Base-by-base conservation (phyloP, 2,329 filamentous ascomycete genomes). In the Aspergillus transmontanensis region DNA sequence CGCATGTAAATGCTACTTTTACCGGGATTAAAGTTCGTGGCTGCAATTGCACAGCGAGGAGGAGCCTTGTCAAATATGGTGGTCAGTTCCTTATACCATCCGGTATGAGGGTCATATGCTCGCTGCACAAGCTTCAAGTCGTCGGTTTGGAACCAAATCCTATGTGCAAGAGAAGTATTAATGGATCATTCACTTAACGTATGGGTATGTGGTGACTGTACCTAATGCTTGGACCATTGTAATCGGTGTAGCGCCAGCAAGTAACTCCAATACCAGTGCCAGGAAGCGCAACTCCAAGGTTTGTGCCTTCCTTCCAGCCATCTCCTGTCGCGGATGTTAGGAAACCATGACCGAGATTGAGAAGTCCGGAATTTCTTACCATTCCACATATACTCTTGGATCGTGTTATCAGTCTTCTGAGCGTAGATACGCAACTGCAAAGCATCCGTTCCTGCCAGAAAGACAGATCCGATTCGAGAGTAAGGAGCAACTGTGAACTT, bases 221-320 rank as follows among this genome's bases (percentile, higher is more conserved):
- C 50, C 50, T 26, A 28, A 53, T 53, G 16, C 50, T 53, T n/a
- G 50, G 50, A 16, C 50, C 50, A n/a, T 53, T 5, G 26, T 32
- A 14, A 19, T 53, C 50, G 28, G 30, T 26, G 28, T 58, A 57
- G 36, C 34, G 41, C 39, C 60, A 58, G 1, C 57, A 57, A 3
- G 64, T 66, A 51, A 39, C 56, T 16, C 43, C 59, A 23, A 66
- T 64, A 14, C 59, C 58, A 6, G 62, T 64, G 28, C 64, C 64
- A 30, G 64, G 56, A 53, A 66, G 58, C 23, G 63, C 63, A 19
- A 16, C 16, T 4, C 63, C 63, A 14, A 65, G 58, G 32, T 63
- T 63, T 2, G 60, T 59, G 43, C 51, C 57, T 43, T 59, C 58
- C 26, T 57, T 23, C 61, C 63, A 65, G 14, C 45, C 53, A n/a